Conservation (phyloP, 108 stramenopile genomes). For the Seminavis robusta region DNA sequence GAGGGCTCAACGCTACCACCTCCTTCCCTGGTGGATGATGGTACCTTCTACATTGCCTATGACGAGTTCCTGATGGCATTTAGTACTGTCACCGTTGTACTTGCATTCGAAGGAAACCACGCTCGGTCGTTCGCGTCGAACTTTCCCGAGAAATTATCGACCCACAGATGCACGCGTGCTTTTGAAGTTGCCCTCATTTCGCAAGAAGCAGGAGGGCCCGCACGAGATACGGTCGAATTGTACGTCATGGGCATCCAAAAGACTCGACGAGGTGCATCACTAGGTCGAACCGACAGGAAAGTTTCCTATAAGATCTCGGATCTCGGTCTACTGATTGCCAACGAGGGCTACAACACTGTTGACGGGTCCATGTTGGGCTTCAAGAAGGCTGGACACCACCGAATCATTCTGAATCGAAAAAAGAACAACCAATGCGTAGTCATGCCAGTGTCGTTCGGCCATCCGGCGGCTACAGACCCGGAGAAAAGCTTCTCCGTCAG, state of each 20-base stretch:
- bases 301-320: slow-evolving; percentile 66
- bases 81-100: slow-evolving; percentile 64
- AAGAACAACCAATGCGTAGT: slow-evolving; percentile 39
- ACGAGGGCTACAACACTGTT: slow-evolving; percentile 27
- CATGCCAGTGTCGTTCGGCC: slow-evolving; percentile 71
- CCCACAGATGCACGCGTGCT: slow-evolving; percentile 56
- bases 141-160: slow-evolving; percentile 60
- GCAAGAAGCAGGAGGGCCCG: slow-evolving; percentile 25
- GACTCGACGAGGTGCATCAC: slow-evolving; percentile 54
- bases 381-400: slow-evolving; percentile 48
- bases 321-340: slow-evolving; percentile 56
- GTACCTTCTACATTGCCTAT: slow-evolving; percentile 35
- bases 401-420: slow-evolving; percentile 45
- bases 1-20: no score
- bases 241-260: slow-evolving; percentile 74
- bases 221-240: slow-evolving; percentile 46
- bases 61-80: slow-evolving; percentile 66
- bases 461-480: slow-evolving; percentile 68
- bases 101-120: slow-evolving; percentile 61
- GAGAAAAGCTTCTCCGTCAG: slow-evolving; percentile 56
- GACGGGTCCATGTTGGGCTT: slow-evolving; percentile 60
- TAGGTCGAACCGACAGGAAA: slow-evolving; percentile 63
- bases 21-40: no score
- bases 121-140: slow-evolving; percentile 56
- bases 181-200: slow-evolving; percentile 55